Evolutionary conservation across 2,329 filamentous ascomycete species (phyloP).

Genomic region (Monosporascus ibericus): DNA sequence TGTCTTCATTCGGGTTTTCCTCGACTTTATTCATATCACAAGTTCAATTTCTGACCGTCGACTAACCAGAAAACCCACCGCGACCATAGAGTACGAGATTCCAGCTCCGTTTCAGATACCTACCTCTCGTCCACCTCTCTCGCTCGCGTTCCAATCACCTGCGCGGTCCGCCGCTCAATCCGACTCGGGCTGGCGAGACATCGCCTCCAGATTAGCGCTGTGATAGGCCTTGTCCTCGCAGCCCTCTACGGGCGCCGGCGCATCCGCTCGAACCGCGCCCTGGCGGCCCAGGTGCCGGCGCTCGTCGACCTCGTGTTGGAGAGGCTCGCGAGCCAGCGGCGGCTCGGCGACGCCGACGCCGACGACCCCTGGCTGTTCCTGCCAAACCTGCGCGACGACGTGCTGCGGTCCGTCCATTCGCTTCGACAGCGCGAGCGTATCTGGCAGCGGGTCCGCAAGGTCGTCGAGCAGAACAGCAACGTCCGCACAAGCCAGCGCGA

Average conservation of each 20-base stretch:
- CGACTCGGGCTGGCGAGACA: constrained; percentile 76
- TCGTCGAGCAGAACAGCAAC: constrained; percentile 93
- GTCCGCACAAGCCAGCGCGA: constrained; percentile 70
- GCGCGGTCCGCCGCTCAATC: constrained; percentile 72
- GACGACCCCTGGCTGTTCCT: constrained; percentile 79
- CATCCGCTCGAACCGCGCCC: constrained; percentile 57
- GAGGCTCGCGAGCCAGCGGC: constrained; percentile 75
- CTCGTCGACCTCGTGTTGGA: constrained; percentile 82
- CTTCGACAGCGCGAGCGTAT: constrained; percentile 70
- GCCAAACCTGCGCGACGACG: constrained; percentile 84
- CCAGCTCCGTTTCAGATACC: constrained; percentile 54
- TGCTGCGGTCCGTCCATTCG: constrained; percentile 75
- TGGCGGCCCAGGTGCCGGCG: constrained; percentile 68
- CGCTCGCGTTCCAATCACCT: constrained; percentile 83
- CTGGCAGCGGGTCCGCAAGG: constrained; percentile 74
- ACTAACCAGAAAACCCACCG: constrained; percentile 83
- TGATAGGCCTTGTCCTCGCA: constrained; percentile 44
- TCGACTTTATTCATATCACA: constrained; percentile 9
- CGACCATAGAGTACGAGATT: constrained; percentile 65
- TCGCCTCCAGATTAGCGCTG: constrained; percentile 74
- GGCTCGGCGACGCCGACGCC: constrained; percentile 61
- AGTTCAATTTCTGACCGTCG: constrained; percentile 21
- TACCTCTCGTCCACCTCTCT: constrained; percentile 79
- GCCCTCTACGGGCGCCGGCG: constrained; percentile 58
- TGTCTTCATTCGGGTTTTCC: too few species aligned